Evolutionary conservation across 1,284 basidiomycete genomes (phyloP), one percentile per base, ranked within the genome.

Genomic region (Apiotrichum domesticum): DNA sequence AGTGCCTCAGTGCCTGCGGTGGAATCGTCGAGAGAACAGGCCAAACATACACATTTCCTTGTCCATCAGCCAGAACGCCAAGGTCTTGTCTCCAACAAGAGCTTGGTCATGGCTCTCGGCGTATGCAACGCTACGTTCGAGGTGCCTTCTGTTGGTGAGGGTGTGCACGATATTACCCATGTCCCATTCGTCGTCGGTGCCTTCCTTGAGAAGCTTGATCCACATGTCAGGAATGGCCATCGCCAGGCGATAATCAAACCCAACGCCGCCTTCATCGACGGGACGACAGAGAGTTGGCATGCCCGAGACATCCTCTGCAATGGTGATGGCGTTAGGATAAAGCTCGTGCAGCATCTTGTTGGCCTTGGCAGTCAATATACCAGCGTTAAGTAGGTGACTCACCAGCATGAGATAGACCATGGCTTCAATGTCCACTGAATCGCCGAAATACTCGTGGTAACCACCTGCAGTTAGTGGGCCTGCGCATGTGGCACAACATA

Each of bases 171-270:
- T 94, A 73, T 87, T 84, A 57, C 80, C 85, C 67, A 98, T 82
- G 54, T 95, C 83, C 95, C 95, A 98, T 46, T 87, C 82, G 64
- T 88, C 85, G 72, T 98, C 95, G 4, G 76, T 65, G 72, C 85
- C 86, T 77, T 98, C 95, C 76, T 98, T 98, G 65, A 98, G 83
- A 32, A 98, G 81, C 78, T 98, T 98, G 82, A 98, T 98, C 92
- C 93, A 98, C 93, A 97, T 98, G 76, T 98, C 95, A 4, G 95
- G 95, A 51, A 98, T 84, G 8, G 95, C 95, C 95, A 98, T 98
- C 32, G 91, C 91, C 47, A 98, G 80, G 21, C 95, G 87, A 76
- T 98, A 98, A 78, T 98, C 95, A 75, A 98, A 98, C 1, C 95
- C 95, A 51, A 98, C 80, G 32, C 95, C 95, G 46, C 95, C 95